Base-by-base conservation (phyloP, 202 grass and related monocot species). In the Hordeum pubiflorum region DNA sequence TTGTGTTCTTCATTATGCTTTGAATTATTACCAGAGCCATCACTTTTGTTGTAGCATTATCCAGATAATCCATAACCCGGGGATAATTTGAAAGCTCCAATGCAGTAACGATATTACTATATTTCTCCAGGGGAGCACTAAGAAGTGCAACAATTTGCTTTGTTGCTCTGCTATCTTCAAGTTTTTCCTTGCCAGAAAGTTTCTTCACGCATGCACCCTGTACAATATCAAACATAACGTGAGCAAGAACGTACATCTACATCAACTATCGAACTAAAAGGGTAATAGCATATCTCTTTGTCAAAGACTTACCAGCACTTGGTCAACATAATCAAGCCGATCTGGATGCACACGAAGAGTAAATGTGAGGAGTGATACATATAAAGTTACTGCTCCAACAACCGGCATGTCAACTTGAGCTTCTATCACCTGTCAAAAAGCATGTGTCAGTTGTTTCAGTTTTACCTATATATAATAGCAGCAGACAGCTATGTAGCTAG, bases 1-100 rank as follows among this genome's bases (percentile, higher is more conserved):
- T 91, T 33, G 82, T 91, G 87, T 99, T 99, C 85, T 99, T 99
- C 96, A 95, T 99, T 88, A 99, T 99, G 89, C 96, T 99, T 86
- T 98, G 92, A 70, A 95, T 95, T 76, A 98, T 98, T 63, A 98
- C 92, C 79, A 98, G 84, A 72, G 96, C 90, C 96, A 99, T 99
- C 69, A 99, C 92, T 92, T 99, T 99, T 14, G 92, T 99, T 78
- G 96, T 99, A 63, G 83, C 63, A 88, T 93, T 99, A 91, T 99
- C 96, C 38, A 99, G 78, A 84, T 99, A 91, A 86, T 94, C 96
- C 96, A 99, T 99, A 77, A 99, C 92, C 65, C 91, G 91, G 40
- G 96, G 92, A 90, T 99, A 99, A 82, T 93, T 99, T 71, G 96
- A 91, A 86, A 99, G 96, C 86, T 99, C 92, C 83, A 99, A 85